Base-by-base conservation (phyloP, 805 yeast species). In the Pichia phayaonensis region DNA sequence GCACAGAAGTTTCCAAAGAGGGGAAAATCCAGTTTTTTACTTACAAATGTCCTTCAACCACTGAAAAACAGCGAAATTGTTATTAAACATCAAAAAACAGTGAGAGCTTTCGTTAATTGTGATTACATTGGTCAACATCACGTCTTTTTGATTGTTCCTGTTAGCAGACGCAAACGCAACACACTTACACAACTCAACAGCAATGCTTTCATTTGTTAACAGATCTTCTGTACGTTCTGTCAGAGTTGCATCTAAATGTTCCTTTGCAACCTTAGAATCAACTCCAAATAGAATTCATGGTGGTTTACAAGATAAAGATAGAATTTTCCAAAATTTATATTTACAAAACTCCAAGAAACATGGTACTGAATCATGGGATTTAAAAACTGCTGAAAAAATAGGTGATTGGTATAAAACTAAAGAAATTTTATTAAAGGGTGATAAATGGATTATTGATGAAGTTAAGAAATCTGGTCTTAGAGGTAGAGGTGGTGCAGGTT, bases 401-500 rank as follows among this genome's bases (percentile, higher is more conserved):
- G 96, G 96, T 47, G 96, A 88, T 68, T 87, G 96, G 96, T 73
- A 87, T 72, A 88, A 87, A 72, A 88, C 96, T 58, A 88, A 87
- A 70, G 96, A 87, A 69, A 81, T 87, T 59, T 67, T 87, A 40
- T 69, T 81, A 54, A 87, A 87, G 68, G 96, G 96, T 43, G 92
- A 88, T 68, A 78, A 80, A 54, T 87, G 96, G 96, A 87, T 87
- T 68, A 87, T 88, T 62, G 89, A 84, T 63, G 92, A 87, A 71
- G 82, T 85, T 74, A 87, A 87, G 66, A 77, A 80, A 61, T 83
- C 90, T 22, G 95, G 95, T 22, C 75, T 87, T 56, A 80, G 96
- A 66, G 96, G 96, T 52, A 81, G 96, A 69, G 96, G 96, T 53
- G 96, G 96, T 63, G 96, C 96, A 44, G 96, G 96, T 18, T 87